Evolutionary conservation across 176 grass and related monocot species (phyloP), one percentile per base, ranked within the genome.

Genomic region (Secale cereale): DNA sequence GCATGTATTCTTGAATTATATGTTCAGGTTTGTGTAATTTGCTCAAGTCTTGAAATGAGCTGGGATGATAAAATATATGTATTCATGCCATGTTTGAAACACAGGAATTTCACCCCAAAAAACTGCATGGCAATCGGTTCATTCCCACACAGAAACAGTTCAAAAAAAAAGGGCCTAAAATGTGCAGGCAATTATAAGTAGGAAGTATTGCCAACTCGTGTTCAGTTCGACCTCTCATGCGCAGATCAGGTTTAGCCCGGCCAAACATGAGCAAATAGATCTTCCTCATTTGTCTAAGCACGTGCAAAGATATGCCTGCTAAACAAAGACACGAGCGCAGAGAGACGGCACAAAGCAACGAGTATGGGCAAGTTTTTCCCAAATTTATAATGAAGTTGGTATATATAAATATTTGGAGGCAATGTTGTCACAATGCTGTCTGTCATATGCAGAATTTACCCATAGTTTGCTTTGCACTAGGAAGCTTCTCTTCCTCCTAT

Each of bases 391-490:
- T 76, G 81, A 76, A 80, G 30, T 62, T 69, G 35, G 35, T 52
- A 52, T 52, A 19, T 73, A 83, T 77, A 68, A 80, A 76, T 87
- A 76, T 76, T 54, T 85, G 59, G 73, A 79, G 84, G 6, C 81
- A 84, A 26, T 86, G 30, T 19, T 79, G 74, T 62, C 28, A 74
- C 43, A 75, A 80, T 86, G 76, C 4, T 80, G 85, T 83, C 45
- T 75, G 46, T 81, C 81, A 28, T 83, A 30, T 59, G 80, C 79
- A 87, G 80, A 87, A 90, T 87, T 90, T 86, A 79, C 65, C 19
- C 37, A 41, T 65, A 27, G 6, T 22, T 30, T 63, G 29, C 25
- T 81, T 85, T 57, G 48, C 26, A 65, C 7, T 46, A 79, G 20
- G 32, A 78, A 83, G 65, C 43, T 86, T 82, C 78, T 23, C 29